phyloP scores from a whole-genome alignment of 352 stramenopile species.

The Globisporangium heterothallicum region DNA sequence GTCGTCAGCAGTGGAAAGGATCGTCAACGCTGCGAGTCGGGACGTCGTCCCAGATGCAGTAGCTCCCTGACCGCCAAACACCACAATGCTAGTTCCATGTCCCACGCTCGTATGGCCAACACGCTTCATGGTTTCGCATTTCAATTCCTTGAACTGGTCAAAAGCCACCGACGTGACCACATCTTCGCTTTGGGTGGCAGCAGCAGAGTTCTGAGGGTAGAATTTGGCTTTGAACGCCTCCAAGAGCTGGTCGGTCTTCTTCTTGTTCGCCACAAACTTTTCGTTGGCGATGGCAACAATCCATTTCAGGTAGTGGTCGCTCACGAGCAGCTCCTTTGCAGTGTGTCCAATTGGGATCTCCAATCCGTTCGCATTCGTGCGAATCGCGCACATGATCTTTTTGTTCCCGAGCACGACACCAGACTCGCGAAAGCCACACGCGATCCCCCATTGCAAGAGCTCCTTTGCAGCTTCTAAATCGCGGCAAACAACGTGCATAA shows the following conservation, averaged over 20 bases:
- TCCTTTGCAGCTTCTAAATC: slow-evolving; percentile 71
- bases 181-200: neutral
- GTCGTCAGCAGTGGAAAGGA: slow-evolving; percentile 20
- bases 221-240: slow-evolving; percentile 50
- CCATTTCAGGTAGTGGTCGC: slow-evolving; percentile 64
- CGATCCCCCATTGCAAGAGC: slow-evolving; percentile 78
- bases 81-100: slow-evolving; percentile 34
- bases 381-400: slow-evolving; percentile 89
- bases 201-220: neutral
- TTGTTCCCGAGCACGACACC: slow-evolving; percentile 85
- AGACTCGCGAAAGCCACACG: slow-evolving; percentile 84
- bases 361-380: slow-evolving; percentile 80
- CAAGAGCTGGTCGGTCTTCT: slow-evolving; percentile 67
- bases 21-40: slow-evolving; percentile 45
- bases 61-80: slow-evolving; percentile 68
- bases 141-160: slow-evolving; percentile 11
- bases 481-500: slow-evolving; percentile 89
- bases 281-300: slow-evolving; percentile 80
- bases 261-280: slow-evolving; percentile 77
- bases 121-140: slow-evolving; percentile 34
- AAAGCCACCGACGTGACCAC: slow-evolving; percentile 11
- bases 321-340: slow-evolving; percentile 47
- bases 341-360: slow-evolving; percentile 78
- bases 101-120: slow-evolving; percentile 59
- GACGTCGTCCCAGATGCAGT: slow-evolving; percentile 52